Evolutionary conservation across 176 grass and related monocot genomes (phyloP).

Genomic region (Panicum miliaceum): DNA sequence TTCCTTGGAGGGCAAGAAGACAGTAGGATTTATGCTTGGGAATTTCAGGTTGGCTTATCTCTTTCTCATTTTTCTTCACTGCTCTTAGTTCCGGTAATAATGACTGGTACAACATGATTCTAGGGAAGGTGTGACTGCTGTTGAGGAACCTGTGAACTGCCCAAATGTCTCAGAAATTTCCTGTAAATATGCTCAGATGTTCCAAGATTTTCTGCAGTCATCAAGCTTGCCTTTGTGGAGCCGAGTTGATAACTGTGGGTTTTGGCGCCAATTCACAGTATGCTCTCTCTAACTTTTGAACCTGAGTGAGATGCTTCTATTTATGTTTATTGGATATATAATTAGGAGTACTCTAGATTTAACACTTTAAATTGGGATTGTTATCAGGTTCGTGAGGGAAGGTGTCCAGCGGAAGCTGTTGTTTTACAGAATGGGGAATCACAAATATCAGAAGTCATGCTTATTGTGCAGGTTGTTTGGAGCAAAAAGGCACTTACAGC

Average conservation of each 20-base stretch:
- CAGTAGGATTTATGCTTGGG: conserved; percentile 95
- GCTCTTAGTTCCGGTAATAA: conserved; percentile 28
- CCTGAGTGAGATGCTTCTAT: conserved; percentile 16
- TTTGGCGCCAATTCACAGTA: conserved; percentile 98
- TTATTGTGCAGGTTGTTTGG: conserved; percentile 82
- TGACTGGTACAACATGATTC: conserved; percentile 43
- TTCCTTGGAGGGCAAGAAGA: conserved; percentile 79
- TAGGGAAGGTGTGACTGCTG: conserved; percentile 95
- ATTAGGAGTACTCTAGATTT: neutral
- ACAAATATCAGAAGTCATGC: conserved; percentile 89
- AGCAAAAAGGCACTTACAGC: conserved; percentile 24
- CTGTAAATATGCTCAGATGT: conserved; percentile 70
- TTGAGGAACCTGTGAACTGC: conserved; percentile 92
- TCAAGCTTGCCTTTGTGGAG: conserved; percentile 79
- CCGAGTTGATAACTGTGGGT: conserved; percentile 85
- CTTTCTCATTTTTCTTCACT: conserved; percentile 16
- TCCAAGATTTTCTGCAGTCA: conserved; percentile 79
- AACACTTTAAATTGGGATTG: conserved; percentile 27
- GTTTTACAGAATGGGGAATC: conserved; percentile 45
- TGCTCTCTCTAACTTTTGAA: conserved; percentile 30
- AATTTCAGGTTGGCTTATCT: conserved; percentile 81
- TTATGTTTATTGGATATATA: conserved; percentile 7
- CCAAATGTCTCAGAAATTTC: conserved; percentile 88
- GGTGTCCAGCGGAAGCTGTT: conserved; percentile 49
- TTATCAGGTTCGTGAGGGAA: conserved; percentile 91